A percentile compares a stretch with the other conserved stretches of the same genome.
phyloP scores from a whole-genome alignment of 306 rosid species.

The Pterocarpus santalinus region DNA sequence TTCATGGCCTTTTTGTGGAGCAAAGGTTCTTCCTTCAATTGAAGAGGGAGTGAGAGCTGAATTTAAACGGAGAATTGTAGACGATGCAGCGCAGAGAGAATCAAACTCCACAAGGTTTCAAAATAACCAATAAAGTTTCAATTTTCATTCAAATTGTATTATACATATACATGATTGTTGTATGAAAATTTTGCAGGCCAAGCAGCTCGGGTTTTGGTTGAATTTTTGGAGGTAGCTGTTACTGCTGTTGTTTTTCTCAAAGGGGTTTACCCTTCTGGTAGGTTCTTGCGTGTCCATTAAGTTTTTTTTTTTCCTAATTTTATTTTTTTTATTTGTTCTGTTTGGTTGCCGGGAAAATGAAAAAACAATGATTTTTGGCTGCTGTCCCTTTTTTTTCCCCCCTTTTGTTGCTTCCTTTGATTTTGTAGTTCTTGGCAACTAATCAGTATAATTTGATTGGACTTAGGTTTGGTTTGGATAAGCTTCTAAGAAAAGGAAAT shows the following conservation, averaged over 20 bases:
- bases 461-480: too few species aligned
- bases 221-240: constrained; percentile 86
- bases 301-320: background rate
- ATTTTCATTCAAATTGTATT: background rate
- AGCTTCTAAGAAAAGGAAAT: too few species aligned
- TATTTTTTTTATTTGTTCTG: background rate
- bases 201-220: constrained; percentile 71
- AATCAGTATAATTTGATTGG: background rate
- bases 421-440: constrained; percentile 11
- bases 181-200: constrained; percentile 58
- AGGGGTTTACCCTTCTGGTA: constrained; percentile 88
- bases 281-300: constrained; percentile 29
- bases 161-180: background rate
- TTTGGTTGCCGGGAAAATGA: constrained; percentile 44
- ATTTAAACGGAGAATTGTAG: background rate
- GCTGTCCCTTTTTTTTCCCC: too few species aligned
- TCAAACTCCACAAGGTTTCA: constrained; percentile 69
- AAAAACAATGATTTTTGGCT: background rate
- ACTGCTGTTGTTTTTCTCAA: constrained; percentile 78
- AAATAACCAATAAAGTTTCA: background rate
- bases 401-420: background rate
- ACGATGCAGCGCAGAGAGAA: constrained; percentile 70
- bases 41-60: too few species aligned
- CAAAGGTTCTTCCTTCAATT: background rate
- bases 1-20: background rate